Percentiles rank a stretch among this genome's conserved stretches.
phyloP scores from a whole-genome alignment of 148 eudicot species.

The Cornus florida region DNA sequence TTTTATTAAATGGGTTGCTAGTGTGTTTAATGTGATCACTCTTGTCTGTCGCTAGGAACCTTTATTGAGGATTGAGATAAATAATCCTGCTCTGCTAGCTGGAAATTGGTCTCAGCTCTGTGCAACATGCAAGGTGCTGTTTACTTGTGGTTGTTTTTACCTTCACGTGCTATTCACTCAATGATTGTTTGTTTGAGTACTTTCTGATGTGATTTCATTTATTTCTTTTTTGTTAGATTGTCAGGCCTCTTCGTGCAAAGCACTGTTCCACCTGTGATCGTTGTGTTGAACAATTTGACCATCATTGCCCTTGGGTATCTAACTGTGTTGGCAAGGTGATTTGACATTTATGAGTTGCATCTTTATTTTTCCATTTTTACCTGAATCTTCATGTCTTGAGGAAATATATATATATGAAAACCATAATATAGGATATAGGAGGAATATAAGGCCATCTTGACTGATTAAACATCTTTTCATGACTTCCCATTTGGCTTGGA shows the following conservation, averaged over 20 bases:
- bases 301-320: slow-evolving; percentile 99
- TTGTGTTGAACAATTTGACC: slow-evolving; percentile 99
- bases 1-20: not conserved
- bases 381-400: not conserved
- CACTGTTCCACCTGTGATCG: slow-evolving; percentile 99
- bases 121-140: slow-evolving; percentile 86
- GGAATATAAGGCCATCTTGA: not conserved
- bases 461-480: not conserved
- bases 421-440: not conserved
- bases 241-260: slow-evolving; percentile 96
- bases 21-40: not conserved
- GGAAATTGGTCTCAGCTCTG: slow-evolving; percentile 99
- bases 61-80: slow-evolving; percentile 75
- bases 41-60: slow-evolving; percentile 63
- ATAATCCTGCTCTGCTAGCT: slow-evolving; percentile 82
- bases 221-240: slow-evolving; percentile 53
- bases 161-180: not conserved
- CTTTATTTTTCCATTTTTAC: slow-evolving; percentile 2
- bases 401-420: not conserved
- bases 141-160: slow-evolving; percentile 5
- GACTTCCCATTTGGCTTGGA: not conserved
- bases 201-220: not conserved
- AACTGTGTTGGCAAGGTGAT: slow-evolving; percentile 95
- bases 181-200: not conserved
- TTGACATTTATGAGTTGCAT: slow-evolving; percentile 11